Evolutionary conservation across 2,329 filamentous ascomycete genomes (phyloP).

Genomic region (Acrodontium crateriforme): DNA sequence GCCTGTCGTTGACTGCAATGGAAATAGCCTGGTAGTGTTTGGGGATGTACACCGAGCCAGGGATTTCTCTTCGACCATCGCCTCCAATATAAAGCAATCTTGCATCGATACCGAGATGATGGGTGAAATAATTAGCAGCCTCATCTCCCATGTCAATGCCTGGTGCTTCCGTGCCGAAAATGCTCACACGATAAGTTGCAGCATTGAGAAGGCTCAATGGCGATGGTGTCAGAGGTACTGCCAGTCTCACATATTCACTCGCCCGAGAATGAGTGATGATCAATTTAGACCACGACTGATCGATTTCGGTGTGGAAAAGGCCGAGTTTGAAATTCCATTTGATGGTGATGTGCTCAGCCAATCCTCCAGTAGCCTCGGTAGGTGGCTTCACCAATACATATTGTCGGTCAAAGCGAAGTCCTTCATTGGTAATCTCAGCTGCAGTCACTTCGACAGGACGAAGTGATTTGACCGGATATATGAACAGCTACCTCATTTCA

Average conservation of each 20-base stretch:
- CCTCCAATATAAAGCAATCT: slow-evolving; percentile 21
- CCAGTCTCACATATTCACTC: slow-evolving; percentile 11
- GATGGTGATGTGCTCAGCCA: slow-evolving; percentile 23
- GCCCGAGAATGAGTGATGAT: slow-evolving; percentile 21
- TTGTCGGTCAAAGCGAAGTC: slow-evolving; percentile 21
- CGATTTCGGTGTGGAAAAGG: slow-evolving; percentile 20
- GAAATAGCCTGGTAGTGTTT: slow-evolving; percentile 18
- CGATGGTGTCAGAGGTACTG: slow-evolving; percentile 18
- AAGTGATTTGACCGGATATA: slow-evolving; percentile 21
- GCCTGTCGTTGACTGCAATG: slow-evolving; percentile 20
- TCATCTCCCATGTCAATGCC: slow-evolving; percentile 22
- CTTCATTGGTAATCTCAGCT: slow-evolving; percentile 23
- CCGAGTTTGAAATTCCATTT: slow-evolving; percentile 21
- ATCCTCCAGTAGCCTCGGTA: slow-evolving; percentile 13
- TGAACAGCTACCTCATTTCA: slow-evolving; percentile 15
- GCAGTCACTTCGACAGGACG: slow-evolving; percentile 20
- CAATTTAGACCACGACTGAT: slow-evolving; percentile 20
- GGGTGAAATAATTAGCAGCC: slow-evolving; percentile 17
- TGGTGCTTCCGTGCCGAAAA: slow-evolving; percentile 21
- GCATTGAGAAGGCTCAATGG: slow-evolving; percentile 18
- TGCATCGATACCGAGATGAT: slow-evolving; percentile 14
- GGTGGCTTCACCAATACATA: slow-evolving; percentile 22
- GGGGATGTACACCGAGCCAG: slow-evolving; percentile 19
- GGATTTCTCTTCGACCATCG: slow-evolving; percentile 21
- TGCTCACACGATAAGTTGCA: slow-evolving; percentile 17